These are phyloP conservation scores for Kwoniella botswanensis DNA, from an alignment of 768 basidiomycete species.

Conservation along the genomic window DNA sequence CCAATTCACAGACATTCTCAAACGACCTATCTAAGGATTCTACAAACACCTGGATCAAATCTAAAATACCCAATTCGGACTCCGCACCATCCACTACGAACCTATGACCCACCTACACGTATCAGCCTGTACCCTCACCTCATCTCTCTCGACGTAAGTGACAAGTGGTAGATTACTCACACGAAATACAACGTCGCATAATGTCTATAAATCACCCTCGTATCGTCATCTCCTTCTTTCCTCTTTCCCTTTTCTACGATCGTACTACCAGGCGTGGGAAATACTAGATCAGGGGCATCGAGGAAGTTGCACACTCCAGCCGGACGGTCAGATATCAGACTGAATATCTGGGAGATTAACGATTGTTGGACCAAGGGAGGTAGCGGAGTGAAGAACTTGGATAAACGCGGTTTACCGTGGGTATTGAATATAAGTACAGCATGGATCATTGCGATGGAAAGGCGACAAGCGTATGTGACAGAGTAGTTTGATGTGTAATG, in stretches of 20 bases:
- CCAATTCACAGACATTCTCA: conserved; percentile 97
- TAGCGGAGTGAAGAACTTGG: conserved; percentile 58
- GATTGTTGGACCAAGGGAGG: conserved; percentile 50
- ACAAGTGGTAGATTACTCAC: conserved; percentile 35
- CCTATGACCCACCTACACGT: conserved; percentile 22
- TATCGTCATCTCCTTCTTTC: conserved; percentile 57
- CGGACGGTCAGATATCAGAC: conserved; percentile 80
- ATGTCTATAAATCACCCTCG: conserved; percentile 89
- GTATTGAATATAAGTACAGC: conserved; percentile 80
- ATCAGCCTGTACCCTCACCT: conserved; percentile 1
- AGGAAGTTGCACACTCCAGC: conserved; percentile 91
- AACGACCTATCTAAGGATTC: conserved; percentile 94
- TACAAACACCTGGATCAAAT: conserved; percentile 98
- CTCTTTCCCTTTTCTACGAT: conserved; percentile 24
- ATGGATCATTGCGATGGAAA: conserved; percentile 54
- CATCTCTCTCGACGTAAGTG: neutral
- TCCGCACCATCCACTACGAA: conserved; percentile 96
- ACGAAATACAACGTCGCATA: conserved; percentile 98
- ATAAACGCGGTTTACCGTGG: conserved; percentile 66
- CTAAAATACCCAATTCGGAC: conserved; percentile 93
- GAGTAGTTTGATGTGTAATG: too few relatives aligned
- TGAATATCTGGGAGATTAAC: conserved; percentile 86
- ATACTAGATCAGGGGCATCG: conserved; percentile 65
- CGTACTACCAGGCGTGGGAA: conserved; percentile 33
- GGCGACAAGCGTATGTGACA: too few relatives aligned